Conservation (phyloP, 441 rosid genomes). For the Eutrema salsugineum region DNA sequence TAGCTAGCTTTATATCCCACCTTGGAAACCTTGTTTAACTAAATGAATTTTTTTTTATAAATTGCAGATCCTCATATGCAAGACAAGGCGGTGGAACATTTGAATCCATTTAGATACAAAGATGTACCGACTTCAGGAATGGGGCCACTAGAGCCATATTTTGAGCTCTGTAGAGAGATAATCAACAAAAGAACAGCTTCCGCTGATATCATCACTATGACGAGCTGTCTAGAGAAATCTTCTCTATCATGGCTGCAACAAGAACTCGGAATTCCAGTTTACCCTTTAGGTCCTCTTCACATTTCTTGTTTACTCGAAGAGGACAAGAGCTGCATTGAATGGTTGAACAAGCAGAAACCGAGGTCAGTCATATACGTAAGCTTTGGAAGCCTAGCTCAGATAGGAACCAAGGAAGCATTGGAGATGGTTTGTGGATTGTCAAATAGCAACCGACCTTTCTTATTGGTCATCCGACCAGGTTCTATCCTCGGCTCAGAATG, state of each 20-base stretch:
- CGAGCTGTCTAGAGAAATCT: conserved; percentile 29
- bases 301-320: conserved; percentile 30
- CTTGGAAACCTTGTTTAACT: neutral
- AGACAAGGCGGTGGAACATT: conserved; percentile 16
- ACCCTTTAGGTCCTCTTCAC: conserved; percentile 39
- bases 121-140: conserved; percentile 19
- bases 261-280: conserved; percentile 26
- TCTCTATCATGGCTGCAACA: conserved; percentile 21
- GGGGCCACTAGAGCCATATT: neutral
- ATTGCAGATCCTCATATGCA: conserved; percentile 20
- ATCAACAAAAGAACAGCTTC: conserved; percentile 16
- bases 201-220: conserved; percentile 30
- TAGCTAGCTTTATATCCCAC: neutral
- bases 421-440: conserved; percentile 27
- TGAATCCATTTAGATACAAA: conserved; percentile 27
- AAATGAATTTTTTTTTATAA: neutral
- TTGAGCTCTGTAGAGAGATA: neutral
- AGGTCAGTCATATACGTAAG: conserved; percentile 45
- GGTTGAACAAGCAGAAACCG: conserved; percentile 43
- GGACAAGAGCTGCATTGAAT: conserved; percentile 37
- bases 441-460: neutral
- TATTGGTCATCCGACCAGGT: neutral
- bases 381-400: conserved; percentile 33
- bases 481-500: neutral
- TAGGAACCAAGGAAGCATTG: conserved; percentile 16